These are phyloP conservation scores for Boletus subcaerulescens DNA, from an alignment of 768 basidiomycete genomes.

Conservation along the genomic window DNA sequence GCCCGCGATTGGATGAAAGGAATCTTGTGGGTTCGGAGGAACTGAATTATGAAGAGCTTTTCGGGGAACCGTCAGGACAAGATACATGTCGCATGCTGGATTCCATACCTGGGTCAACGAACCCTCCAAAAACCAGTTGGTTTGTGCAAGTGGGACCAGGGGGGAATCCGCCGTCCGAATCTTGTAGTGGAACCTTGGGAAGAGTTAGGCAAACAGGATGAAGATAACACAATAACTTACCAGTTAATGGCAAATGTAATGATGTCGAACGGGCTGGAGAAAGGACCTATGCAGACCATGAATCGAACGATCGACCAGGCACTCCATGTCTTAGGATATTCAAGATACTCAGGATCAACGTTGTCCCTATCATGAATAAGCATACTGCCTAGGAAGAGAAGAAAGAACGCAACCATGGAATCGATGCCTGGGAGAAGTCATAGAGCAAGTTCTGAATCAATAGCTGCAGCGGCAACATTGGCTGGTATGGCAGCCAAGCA, in stretches of 20 bases:
- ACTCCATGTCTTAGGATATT: slow-evolving; percentile 29
- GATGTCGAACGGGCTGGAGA: slow-evolving; percentile 37
- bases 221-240: slow-evolving; percentile 7
- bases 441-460: slow-evolving; percentile 34
- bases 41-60: slow-evolving; percentile 34
- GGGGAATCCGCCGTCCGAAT: slow-evolving; percentile 28
- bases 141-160: slow-evolving; percentile 32
- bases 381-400: not conserved
- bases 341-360: slow-evolving; percentile 36
- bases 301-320: slow-evolving; percentile 36
- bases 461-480: slow-evolving; percentile 34
- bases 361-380: slow-evolving; percentile 31
- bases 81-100: not conserved
- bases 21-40: slow-evolving; percentile 30
- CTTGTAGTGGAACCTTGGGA: slow-evolving; percentile 29
- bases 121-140: slow-evolving; percentile 37
- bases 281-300: slow-evolving; percentile 36
- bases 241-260: slow-evolving; percentile 33
- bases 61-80: not conserved
- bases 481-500: slow-evolving; percentile 37
- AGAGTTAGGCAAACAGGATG: not conserved
- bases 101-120: slow-evolving; percentile 34
- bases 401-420: slow-evolving; percentile 29
- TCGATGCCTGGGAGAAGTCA: slow-evolving; percentile 37
- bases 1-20: slow-evolving; percentile 33